phyloP scores from a whole-genome alignment of 2,329 filamentous ascomycete genomes.

The Chalaropsis thielavioides region DNA sequence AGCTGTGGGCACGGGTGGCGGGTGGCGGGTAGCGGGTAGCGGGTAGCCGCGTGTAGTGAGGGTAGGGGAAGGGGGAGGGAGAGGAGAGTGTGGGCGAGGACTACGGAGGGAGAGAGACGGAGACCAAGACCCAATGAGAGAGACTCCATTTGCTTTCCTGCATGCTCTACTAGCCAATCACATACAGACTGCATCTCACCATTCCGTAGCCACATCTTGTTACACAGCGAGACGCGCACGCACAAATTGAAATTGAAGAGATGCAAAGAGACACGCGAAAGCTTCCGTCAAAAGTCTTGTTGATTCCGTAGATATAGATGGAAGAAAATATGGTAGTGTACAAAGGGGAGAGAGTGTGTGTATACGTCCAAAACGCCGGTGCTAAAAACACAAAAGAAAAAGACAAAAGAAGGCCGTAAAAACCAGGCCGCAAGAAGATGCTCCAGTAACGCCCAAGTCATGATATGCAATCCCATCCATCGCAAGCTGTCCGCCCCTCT shows the following conservation, averaged over 20 bases:
- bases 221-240: no score
- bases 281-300: neutral
- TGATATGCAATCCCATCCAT: neutral
- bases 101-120: neutral
- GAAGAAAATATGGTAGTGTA: neutral
- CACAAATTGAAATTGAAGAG: no score
- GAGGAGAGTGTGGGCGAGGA: no score
- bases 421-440: no score
- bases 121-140: neutral
- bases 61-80: neutral
- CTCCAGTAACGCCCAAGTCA: neutral
- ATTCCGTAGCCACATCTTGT: no score
- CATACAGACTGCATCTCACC: no score
- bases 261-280: no score
- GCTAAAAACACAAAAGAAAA: conserved; percentile 5
- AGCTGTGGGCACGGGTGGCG: conserved; percentile 6
- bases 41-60: neutral
- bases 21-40: no score
- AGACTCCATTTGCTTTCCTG: neutral
- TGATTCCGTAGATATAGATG: neutral
- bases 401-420: neutral
- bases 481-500: neutral
- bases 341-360: neutral
- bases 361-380: conserved; percentile 2
- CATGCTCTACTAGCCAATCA: neutral